Percentiles rank a stretch among this genome's conserved stretches.
Evolutionary conservation across 495 filamentous ascomycete genomes (phyloP).

Genomic region (Aspergillus conjunctus): DNA sequence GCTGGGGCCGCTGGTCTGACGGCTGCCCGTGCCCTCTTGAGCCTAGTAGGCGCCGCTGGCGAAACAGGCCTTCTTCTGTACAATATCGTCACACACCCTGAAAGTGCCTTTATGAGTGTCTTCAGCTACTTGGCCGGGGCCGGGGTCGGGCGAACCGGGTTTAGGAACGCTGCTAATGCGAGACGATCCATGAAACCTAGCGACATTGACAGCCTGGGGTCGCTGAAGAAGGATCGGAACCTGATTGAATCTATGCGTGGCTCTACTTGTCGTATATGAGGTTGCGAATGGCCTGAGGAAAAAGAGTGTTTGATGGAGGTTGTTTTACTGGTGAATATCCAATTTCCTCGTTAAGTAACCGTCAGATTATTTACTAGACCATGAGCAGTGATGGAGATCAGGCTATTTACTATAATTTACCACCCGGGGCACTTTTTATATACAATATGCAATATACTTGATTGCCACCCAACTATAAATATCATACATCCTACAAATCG

Average conservation of each 20-base stretch:
- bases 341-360: too few relatives aligned
- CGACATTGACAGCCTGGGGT: neutral
- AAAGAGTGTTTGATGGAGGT: too few relatives aligned
- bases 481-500: too few relatives aligned
- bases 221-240: neutral
- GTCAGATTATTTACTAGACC: too few relatives aligned
- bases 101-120: neutral
- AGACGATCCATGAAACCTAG: slow-evolving; percentile 1
- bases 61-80: neutral
- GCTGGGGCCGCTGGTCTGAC: neutral
- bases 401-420: too few relatives aligned
- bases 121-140: neutral
- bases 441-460: too few relatives aligned
- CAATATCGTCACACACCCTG: neutral
- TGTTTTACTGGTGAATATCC: too few relatives aligned
- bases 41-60: neutral
- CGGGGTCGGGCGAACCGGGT: neutral
- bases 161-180: neutral
- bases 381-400: too few relatives aligned
- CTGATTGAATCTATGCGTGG: neutral
- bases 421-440: too few relatives aligned
- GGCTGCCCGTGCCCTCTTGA: neutral
- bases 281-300: too few relatives aligned
- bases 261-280: neutral
- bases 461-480: too few relatives aligned